phyloP scores from a whole-genome alignment of 495 filamentous ascomycete species.

The Melanomma pulvis-pyrius region DNA sequence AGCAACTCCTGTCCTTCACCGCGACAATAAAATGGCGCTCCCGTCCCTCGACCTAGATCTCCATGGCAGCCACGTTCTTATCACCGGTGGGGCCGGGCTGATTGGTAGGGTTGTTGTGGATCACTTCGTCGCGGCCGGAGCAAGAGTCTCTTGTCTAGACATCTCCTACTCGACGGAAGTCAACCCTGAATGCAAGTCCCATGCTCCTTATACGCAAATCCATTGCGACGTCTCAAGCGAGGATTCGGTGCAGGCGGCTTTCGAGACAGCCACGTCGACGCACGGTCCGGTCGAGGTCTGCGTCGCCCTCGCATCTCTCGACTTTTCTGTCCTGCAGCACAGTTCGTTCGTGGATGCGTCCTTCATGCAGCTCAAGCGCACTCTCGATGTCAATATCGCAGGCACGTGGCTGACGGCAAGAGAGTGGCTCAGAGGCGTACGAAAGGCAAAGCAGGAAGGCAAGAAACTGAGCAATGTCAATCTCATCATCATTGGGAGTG shows the following conservation, averaged over 20 bases:
- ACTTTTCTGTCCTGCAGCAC: slow-evolving; percentile 47
- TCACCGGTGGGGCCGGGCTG: slow-evolving; percentile 56
- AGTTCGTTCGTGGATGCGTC: slow-evolving; percentile 45
- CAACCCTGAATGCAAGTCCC: background rate
- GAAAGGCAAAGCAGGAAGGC: slow-evolving; percentile 20
- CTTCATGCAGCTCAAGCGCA: slow-evolving; percentile 43
- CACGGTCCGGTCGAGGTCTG: slow-evolving; percentile 47
- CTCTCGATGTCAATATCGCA: slow-evolving; percentile 48
- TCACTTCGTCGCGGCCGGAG: slow-evolving; percentile 48
- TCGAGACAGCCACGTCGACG: slow-evolving; percentile 32
- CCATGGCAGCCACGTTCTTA: slow-evolving; percentile 50
- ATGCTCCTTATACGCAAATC: slow-evolving; percentile 8
- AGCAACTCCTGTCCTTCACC: background rate
- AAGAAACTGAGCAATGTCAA: slow-evolving; percentile 42
- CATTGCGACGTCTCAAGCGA: slow-evolving; percentile 45
- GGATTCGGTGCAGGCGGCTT: slow-evolving; percentile 39
- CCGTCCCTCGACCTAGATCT: slow-evolving; percentile 41
- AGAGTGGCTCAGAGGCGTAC: slow-evolving; percentile 41
- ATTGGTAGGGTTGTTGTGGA: slow-evolving; percentile 44
- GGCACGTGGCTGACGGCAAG: slow-evolving; percentile 51
- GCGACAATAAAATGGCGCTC: background rate
- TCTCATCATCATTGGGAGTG: slow-evolving; percentile 49
- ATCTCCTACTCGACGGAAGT: slow-evolving; percentile 23
- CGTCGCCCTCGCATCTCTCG: slow-evolving; percentile 48
- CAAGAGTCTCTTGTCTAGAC: slow-evolving; percentile 47